A percentile compares a stretch with the other conserved stretches of the same genome.
Conservation (phyloP, 306 rosid species). For the Lagenaria siceraria region DNA sequence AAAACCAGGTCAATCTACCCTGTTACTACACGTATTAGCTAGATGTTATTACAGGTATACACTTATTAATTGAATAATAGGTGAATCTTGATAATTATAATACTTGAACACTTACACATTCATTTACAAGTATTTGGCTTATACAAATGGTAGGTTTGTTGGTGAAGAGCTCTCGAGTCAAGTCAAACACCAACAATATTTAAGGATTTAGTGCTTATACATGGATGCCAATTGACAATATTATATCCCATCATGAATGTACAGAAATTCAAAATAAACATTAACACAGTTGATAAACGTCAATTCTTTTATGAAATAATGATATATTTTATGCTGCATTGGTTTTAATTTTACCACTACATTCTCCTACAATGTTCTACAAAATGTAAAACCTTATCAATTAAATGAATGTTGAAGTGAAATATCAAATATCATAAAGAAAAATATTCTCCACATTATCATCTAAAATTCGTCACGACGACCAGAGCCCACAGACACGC, state of each 20-base stretch:
- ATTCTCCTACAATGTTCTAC: background rate
- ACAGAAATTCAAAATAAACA: too few relatives aligned
- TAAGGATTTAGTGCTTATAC: background rate
- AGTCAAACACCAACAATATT: background rate
- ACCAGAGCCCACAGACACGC: too few relatives aligned
- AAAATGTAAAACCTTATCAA: background rate
- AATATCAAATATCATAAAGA: background rate
- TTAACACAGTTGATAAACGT: background rate
- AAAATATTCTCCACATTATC: background rate
- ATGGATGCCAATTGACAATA: background rate
- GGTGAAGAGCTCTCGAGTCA: background rate
- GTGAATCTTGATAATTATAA: background rate
- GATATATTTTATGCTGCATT: background rate
- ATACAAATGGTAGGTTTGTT: background rate
- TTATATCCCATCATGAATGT: too few relatives aligned
- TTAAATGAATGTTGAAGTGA: background rate
- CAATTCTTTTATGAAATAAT: background rate
- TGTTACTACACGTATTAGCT: too few relatives aligned
- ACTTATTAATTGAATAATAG: background rate
- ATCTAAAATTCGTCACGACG: background rate
- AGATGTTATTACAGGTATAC: rapidly evolving
- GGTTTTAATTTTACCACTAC: background rate
- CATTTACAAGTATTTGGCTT: background rate
- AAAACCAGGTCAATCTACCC: too few relatives aligned
- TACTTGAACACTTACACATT: background rate